Evolutionary conservation across 306 rosid species (phyloP).

Genomic region (Quercus aquifolioides): DNA sequence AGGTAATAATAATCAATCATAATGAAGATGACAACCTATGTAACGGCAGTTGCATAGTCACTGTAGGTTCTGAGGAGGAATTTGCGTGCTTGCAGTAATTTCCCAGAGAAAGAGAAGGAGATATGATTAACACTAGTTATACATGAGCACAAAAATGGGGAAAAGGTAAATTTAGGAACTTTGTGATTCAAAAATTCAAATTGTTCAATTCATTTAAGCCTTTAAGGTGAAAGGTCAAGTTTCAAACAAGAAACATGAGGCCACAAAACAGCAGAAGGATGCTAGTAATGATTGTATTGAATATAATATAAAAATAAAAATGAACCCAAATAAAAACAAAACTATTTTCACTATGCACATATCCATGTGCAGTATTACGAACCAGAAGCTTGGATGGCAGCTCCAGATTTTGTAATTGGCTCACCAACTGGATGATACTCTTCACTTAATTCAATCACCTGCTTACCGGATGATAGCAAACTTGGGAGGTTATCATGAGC

Average conservation of each 20-base stretch:
- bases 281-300: background rate
- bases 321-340: background rate
- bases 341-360: background rate
- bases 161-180: background rate
- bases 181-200: background rate
- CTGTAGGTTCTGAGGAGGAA: background rate
- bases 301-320: background rate
- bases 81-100: background rate
- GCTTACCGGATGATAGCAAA: constrained; percentile 64
- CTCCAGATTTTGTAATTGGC: constrained; percentile 67
- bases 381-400: constrained; percentile 91
- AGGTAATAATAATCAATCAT: background rate
- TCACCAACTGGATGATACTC: constrained; percentile 69
- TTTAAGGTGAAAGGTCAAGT: background rate
- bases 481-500: constrained; percentile 20
- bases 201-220: background rate
- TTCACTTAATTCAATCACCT: constrained; percentile 42
- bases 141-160: background rate
- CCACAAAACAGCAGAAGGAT: background rate
- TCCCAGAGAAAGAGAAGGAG: background rate
- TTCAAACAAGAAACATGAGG: background rate
- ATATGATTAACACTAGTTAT: background rate
- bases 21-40: background rate
- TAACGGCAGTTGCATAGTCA: background rate
- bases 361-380: constrained; percentile 15